Evolutionary conservation across 2,329 filamentous ascomycete species (phyloP).

Genomic region (Fusarium neocosmosporiellum): DNA sequence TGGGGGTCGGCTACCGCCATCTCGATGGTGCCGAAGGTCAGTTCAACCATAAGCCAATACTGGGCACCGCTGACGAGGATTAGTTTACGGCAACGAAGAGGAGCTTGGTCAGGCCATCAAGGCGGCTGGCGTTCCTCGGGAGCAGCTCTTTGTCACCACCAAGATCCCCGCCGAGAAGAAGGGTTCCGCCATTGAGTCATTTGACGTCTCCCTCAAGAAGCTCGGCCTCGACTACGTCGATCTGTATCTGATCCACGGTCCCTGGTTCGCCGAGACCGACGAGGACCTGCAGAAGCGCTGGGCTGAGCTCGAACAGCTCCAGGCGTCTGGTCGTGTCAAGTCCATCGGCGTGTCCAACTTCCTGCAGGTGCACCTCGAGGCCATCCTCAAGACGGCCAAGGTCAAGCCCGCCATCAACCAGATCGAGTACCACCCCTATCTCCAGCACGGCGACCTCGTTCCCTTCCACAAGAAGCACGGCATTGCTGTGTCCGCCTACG

Average conservation of each 20-base stretch:
- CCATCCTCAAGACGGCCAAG: slow-evolving; percentile 67
- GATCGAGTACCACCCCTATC: slow-evolving; percentile 83
- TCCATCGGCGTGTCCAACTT: slow-evolving; percentile 87
- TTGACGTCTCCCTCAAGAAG: slow-evolving; percentile 70
- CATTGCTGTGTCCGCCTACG: slow-evolving; percentile 68
- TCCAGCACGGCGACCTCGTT: slow-evolving; percentile 72
- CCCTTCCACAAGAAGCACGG: slow-evolving; percentile 66
- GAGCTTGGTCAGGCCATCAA: slow-evolving; percentile 80
- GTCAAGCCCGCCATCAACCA: slow-evolving; percentile 79
- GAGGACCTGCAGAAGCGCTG: slow-evolving; percentile 68
- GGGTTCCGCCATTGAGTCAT: slow-evolving; percentile 59
- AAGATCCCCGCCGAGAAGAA: slow-evolving; percentile 61
- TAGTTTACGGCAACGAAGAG: slow-evolving; percentile 73
- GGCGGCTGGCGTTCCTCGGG: slow-evolving; percentile 70
- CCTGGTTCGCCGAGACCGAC: slow-evolving; percentile 62
- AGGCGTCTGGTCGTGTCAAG: slow-evolving; percentile 71
- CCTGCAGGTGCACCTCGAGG: slow-evolving; percentile 64
- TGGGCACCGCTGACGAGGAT: neutral
- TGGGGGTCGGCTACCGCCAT: slow-evolving; percentile 76
- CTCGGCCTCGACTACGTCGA: slow-evolving; percentile 79
- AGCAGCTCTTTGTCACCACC: slow-evolving; percentile 75
- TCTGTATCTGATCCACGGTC: slow-evolving; percentile 73
- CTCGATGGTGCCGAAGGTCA: slow-evolving; percentile 79
- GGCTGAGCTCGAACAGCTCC: slow-evolving; percentile 73
- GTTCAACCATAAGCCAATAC: slow-evolving; percentile 4